Conservation (phyloP, 2,329 filamentous ascomycete genomes). For the Blastomyces gilchristii region DNA sequence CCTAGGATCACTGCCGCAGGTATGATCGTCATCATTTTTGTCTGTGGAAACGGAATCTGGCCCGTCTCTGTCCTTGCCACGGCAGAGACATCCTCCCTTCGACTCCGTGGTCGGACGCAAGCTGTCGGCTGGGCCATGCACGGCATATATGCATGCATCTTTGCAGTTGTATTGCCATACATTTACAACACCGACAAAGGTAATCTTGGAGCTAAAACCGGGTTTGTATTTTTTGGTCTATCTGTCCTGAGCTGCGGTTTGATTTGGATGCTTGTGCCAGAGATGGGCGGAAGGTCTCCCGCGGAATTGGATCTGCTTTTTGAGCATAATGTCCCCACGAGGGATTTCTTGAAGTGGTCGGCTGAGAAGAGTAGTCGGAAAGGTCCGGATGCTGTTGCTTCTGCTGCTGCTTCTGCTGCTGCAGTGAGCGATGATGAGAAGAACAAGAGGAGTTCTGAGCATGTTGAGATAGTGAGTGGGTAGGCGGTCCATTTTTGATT, state of each 20-base stretch:
- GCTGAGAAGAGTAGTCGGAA: background rate
- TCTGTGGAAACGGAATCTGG: slow-evolving; percentile 28
- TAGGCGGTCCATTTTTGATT: background rate
- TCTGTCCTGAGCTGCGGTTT: slow-evolving; percentile 24
- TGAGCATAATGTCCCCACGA: slow-evolving; percentile 17
- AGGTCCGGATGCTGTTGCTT: slow-evolving; percentile 23
- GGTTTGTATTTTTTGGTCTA: slow-evolving; percentile 33
- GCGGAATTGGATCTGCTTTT: slow-evolving; percentile 41
- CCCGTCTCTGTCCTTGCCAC: slow-evolving; percentile 30
- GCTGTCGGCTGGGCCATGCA: slow-evolving; percentile 35
- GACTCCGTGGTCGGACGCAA: slow-evolving; percentile 31
- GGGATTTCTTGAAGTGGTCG: slow-evolving; percentile 21
- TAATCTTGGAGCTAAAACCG: slow-evolving; percentile 33
- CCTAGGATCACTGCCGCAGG: slow-evolving; percentile 33
- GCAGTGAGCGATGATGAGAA: background rate
- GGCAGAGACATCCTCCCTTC: slow-evolving; percentile 27
- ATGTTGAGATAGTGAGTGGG: background rate
- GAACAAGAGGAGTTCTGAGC: background rate
- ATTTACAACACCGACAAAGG: slow-evolving; percentile 42
- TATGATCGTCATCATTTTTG: slow-evolving; percentile 38
- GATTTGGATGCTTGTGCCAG: slow-evolving; percentile 42
- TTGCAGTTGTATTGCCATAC: slow-evolving; percentile 42
- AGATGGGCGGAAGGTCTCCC: slow-evolving; percentile 43
- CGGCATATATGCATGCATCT: slow-evolving; percentile 33
- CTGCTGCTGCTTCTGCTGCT: background rate